These are phyloP conservation scores for Suillus discolor DNA, from an alignment of 768 basidiomycete species.

Conservation along the genomic window DNA sequence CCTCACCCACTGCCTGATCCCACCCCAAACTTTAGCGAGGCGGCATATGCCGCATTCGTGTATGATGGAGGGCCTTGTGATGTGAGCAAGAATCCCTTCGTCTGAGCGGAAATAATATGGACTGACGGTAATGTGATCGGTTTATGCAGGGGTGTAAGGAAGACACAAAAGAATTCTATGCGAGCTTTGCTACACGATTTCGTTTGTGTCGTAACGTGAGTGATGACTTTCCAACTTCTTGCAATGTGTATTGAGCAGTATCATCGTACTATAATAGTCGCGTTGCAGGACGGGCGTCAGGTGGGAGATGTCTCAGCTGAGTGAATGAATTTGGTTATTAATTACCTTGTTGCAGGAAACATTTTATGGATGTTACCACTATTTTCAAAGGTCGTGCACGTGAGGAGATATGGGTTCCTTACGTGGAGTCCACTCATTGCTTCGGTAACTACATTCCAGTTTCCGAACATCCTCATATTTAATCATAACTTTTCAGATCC, in stretches of 20 bases:
- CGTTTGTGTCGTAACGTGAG: slow-evolving; percentile 48
- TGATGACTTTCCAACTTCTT: slow-evolving; percentile 5
- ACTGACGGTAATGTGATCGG: neutral
- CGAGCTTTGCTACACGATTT: slow-evolving; percentile 50
- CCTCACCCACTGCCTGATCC: slow-evolving; percentile 46
- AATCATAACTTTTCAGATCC: neutral
- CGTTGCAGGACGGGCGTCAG: slow-evolving; percentile 20
- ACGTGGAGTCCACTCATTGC: slow-evolving; percentile 22
- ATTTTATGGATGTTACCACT: slow-evolving; percentile 10
- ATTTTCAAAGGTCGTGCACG: neutral
- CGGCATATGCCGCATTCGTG: slow-evolving; percentile 63
- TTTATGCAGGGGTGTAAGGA: slow-evolving; percentile 41
- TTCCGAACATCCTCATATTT: neutral
- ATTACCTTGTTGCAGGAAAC: slow-evolving; percentile 13
- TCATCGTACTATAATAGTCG: slow-evolving; percentile 16
- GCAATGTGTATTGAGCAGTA: neutral
- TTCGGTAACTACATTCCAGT: slow-evolving; percentile 17
- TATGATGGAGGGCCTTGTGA: slow-evolving; percentile 62
- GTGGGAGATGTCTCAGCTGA: slow-evolving; percentile 11
- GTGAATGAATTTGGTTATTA: neutral
- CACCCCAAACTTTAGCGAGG: slow-evolving; percentile 48
- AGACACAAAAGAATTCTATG: slow-evolving; percentile 39
- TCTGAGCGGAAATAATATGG: neutral
- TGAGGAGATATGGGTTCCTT: slow-evolving; percentile 21
- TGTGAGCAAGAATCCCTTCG: slow-evolving; percentile 35